Base-by-base conservation (phyloP, 225 moss, liverwort and hornwort genomes). In the Sphagnum contortum region DNA sequence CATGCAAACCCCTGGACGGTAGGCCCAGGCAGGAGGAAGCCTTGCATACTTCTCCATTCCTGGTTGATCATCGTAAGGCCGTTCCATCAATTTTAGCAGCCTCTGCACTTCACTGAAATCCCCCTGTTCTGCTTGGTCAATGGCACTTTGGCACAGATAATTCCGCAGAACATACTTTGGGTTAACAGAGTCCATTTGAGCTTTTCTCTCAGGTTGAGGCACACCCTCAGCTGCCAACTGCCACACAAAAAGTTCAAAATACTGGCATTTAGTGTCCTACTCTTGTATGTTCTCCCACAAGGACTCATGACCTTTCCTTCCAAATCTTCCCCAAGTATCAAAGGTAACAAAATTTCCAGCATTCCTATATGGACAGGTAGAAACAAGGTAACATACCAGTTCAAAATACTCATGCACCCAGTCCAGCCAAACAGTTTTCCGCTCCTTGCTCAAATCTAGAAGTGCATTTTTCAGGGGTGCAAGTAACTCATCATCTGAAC, bases 21-120 rank as follows among this genome's bases (percentile, higher is more conserved):
- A 96, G 29, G 96, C 96, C 96, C 96, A 96, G 47, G 96, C 92
- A 74, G 96, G 96, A 52, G 96, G 96, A 67, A 96, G 92, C 75
- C 92, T 90, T 44, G 96, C 92, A 68, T 92, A 96, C 71, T 88
- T 90, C 76, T 96, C 96, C 96, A 92, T 92, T 7, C 92, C 96
- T 50, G 90, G 90, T 77, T 90, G 96, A 55, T 96, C 82, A 47
- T 96, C 90, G 45, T 85, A 96, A 63, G 96, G 96, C 60, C 81
- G 79, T 75, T 90, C 80, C 77, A 90, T 87, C 12, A 96, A 83
- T 75, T 89, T 89, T 76, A 96, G 64, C 66, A 96, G 80, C 60
- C 66, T 82, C 13, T 77, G 64, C 6, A 88, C 90, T 79, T 96
- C 96, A 55, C 74, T 75, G 64, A 75, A 84, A 61, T 96, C 88